Evolutionary conservation across 2,329 filamentous ascomycete species (phyloP), one percentile per base, ranked within the genome.

Genomic region (Colletotrichum tofieldiae): DNA sequence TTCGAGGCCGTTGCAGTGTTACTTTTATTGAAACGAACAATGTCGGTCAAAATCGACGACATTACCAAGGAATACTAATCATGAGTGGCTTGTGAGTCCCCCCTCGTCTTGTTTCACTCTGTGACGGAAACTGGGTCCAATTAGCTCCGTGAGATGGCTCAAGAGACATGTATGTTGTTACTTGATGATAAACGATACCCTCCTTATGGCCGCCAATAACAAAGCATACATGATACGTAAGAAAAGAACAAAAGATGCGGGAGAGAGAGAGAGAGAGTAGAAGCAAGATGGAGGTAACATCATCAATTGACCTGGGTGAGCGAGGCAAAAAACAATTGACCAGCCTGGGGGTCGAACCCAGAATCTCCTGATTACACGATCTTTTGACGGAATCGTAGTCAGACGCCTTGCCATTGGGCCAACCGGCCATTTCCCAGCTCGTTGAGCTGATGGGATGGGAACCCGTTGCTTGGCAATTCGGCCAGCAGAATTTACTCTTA

Each of bases 321-420:
- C n/a, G n/a, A 20, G 45, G 9, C 59, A n/a, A n/a, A 62, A 62
- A 62, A 51, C 11, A 49, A 7, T 26, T 51, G 70, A 72, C 70
- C 65, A 72, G 70, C 70, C 70, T 72, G 70, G 70, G 70, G 70
- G 70, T 72, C 70, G 70, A 72, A 72, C 65, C 70, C 70, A 72
- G 70, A 72, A 72, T 72, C 70, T 72, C 70, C 70, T 72, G 70
- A 72, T 72, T 26, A 5, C 65, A 68, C 52, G 35, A 59, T 32
- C 20, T 32, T 14, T 29, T 18, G 1, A 18, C 1, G n/a, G 59
- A 37, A 41, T 81, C 79, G 80, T 81, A 81, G 81, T 82, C 80
- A 82, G 79, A 81, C 80, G 80, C 79, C 80, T 81, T 82, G 79
- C 76, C 80, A 81, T 79, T 79, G 77, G 77, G 77, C 78, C 79